These are phyloP conservation scores for Cryoendolithus antarcticus DNA, from an alignment of 2,329 filamentous ascomycete species.

Conservation along the genomic window DNA sequence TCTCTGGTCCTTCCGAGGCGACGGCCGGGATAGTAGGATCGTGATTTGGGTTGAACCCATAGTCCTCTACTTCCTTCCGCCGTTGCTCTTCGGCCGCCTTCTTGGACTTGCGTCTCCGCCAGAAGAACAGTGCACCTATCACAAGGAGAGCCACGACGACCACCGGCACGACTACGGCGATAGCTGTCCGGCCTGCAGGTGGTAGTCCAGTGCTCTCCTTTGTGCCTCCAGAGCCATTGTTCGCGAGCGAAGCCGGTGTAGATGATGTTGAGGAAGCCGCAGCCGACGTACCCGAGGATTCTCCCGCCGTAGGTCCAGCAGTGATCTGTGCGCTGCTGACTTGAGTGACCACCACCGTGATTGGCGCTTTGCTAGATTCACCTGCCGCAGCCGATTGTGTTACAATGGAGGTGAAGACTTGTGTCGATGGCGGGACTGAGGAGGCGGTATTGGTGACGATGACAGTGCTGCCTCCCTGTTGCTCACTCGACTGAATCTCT, in stretches of 20 bases:
- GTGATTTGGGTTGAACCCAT: conserved; percentile 94
- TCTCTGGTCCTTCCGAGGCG: conserved; percentile 46
- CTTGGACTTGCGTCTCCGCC: conserved; percentile 75
- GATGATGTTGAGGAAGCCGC: conserved; percentile 9
- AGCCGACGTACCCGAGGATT: background rate
- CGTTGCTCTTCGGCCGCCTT: conserved; percentile 78
- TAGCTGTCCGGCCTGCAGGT: conserved; percentile 63
- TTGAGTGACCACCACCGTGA: conserved; percentile 15
- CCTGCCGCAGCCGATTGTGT: conserved; percentile 8
- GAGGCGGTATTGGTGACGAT: conserved; percentile 12
- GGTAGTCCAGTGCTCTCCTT: conserved; percentile 36
- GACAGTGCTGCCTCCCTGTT: background rate
- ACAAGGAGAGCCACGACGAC: conserved; percentile 73
- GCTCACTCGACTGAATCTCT: conserved; percentile 1
- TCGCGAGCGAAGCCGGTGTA: conserved; percentile 8
- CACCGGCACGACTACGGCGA: conserved; percentile 89
- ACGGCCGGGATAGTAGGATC: conserved; percentile 64
- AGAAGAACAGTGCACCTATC: conserved; percentile 65
- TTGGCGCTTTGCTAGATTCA: conserved; percentile 4
- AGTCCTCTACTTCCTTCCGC: conserved; percentile 93
- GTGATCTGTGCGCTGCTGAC: conserved; percentile 6
- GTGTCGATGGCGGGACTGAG: conserved; percentile 10
- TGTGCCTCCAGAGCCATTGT: conserved; percentile 5
- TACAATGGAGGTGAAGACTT: conserved; percentile 14
- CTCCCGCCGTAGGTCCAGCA: conserved; percentile 3